phyloP scores from a whole-genome alignment of 805 yeast species.

The Wickerhamia fluorescens region DNA sequence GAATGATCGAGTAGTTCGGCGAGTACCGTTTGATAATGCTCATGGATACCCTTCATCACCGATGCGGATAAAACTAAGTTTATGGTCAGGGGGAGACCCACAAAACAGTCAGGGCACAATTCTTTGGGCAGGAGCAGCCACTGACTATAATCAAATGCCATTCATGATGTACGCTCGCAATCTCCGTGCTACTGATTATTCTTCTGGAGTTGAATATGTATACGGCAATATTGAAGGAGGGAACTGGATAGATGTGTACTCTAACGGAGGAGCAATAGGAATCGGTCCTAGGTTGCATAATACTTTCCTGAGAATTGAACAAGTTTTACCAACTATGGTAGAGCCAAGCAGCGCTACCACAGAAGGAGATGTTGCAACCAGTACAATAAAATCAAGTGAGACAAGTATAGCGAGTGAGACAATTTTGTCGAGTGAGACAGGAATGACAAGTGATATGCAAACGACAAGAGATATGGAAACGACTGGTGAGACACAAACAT shows the following conservation, averaged over 20 bases:
- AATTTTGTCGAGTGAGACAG: too few species aligned
- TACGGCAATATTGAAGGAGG: constrained; percentile 18
- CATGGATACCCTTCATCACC: constrained; percentile 33
- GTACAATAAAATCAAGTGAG: too few species aligned
- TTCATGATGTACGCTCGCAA: constrained; percentile 22
- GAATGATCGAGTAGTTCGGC: constrained; percentile 22
- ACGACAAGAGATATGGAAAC: too few species aligned
- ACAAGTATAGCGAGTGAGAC: too few species aligned
- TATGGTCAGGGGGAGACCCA: constrained; percentile 39
- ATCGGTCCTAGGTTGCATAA: too few species aligned
- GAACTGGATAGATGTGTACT: constrained; percentile 8
- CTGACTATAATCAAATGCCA: constrained; percentile 26
- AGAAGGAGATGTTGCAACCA: too few species aligned
- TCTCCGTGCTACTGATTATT: constrained; percentile 19
- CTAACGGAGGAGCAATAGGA: constrained; percentile 1
- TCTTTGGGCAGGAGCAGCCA: constrained; percentile 34
- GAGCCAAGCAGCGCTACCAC: too few species aligned
- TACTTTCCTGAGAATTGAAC: too few species aligned
- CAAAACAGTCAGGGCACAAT: constrained; percentile 28
- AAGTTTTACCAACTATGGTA: too few species aligned
- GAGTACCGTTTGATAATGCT: constrained; percentile 8
- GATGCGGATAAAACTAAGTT: constrained; percentile 26
- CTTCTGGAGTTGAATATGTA: constrained; percentile 19
- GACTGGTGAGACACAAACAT: too few species aligned
- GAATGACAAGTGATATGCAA: too few species aligned